These are phyloP conservation scores for Globisporangium cederbergense DNA, from an alignment of 352 stramenopile species.

Conservation along the genomic window DNA sequence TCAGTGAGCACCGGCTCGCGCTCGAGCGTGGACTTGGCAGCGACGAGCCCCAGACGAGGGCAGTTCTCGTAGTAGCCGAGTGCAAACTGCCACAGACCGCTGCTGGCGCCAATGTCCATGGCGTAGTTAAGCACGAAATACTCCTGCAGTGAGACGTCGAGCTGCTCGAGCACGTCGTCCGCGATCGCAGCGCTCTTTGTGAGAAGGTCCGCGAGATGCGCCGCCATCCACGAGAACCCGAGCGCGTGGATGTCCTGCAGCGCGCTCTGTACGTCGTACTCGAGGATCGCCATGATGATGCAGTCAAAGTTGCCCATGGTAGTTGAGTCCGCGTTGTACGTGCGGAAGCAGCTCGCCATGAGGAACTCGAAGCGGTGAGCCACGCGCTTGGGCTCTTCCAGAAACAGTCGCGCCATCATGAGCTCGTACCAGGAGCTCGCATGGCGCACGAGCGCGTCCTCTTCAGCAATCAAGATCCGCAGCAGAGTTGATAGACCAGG, in stretches of 20 bases:
- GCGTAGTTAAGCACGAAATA: constrained; percentile 66
- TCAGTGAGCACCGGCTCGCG: constrained; percentile 52
- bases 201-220: constrained; percentile 63
- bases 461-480: constrained; percentile 50
- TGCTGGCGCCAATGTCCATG: constrained; percentile 55
- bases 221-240: constrained; percentile 73
- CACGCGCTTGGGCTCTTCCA: constrained; percentile 73
- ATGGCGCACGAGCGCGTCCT: constrained; percentile 35
- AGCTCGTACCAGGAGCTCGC: constrained; percentile 71
- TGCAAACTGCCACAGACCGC: constrained; percentile 64
- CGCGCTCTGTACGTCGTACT: constrained; percentile 71
- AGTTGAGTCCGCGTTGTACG: constrained; percentile 32
- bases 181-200: constrained; percentile 49
- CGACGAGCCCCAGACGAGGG: constrained; percentile 40
- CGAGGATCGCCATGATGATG: constrained; percentile 72
- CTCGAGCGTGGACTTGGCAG: constrained; percentile 36
- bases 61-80: constrained; percentile 66
- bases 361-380: constrained; percentile 76
- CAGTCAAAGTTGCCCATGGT: constrained; percentile 80
- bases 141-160: constrained; percentile 53
- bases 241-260: constrained; percentile 63
- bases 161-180: constrained; percentile 38
- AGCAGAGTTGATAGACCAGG: constrained; percentile 48
- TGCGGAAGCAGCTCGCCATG: constrained; percentile 69
- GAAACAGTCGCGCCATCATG: constrained; percentile 73